These are phyloP conservation scores for Lomentospora prolificans DNA, from an alignment of 2,329 filamentous ascomycete species.

Conservation along the genomic window DNA sequence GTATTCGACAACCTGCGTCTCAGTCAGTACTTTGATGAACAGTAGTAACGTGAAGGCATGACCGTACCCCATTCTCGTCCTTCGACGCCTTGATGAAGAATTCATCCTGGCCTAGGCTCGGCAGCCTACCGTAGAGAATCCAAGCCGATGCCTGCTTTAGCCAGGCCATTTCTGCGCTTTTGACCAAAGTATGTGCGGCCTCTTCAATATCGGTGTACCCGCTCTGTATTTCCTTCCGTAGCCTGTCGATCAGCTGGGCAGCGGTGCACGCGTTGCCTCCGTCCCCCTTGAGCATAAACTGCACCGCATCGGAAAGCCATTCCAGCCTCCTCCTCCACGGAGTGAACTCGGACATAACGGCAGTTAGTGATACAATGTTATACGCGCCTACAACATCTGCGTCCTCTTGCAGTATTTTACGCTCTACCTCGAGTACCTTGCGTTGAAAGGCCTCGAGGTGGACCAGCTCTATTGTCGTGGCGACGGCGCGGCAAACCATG, in stretches of 20 bases:
- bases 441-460: slow-evolving; percentile 75
- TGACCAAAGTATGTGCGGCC: slow-evolving; percentile 62
- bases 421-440: slow-evolving; percentile 78
- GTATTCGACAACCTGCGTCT: slow-evolving; percentile 38
- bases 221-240: slow-evolving; percentile 70
- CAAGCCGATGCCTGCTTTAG: slow-evolving; percentile 82
- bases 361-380: slow-evolving; percentile 84
- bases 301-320: slow-evolving; percentile 70
- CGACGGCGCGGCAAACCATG: slow-evolving; percentile 78
- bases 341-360: slow-evolving; percentile 74
- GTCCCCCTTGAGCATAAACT: slow-evolving; percentile 49
- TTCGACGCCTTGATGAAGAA: slow-evolving; percentile 64
- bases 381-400: slow-evolving; percentile 78
- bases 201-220: slow-evolving; percentile 81
- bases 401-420: slow-evolving; percentile 65
- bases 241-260: slow-evolving; percentile 64
- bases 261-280: slow-evolving; percentile 47
- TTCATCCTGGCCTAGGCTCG: slow-evolving; percentile 66
- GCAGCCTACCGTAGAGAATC: slow-evolving; percentile 80
- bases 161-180: slow-evolving; percentile 80
- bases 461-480: slow-evolving; percentile 61
- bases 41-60: background rate
- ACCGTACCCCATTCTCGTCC: slow-evolving; percentile 29
- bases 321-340: slow-evolving; percentile 76
- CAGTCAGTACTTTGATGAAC: slow-evolving; percentile 1